These are phyloP conservation scores for Mrakia gelida DNA, from an alignment of 768 basidiomycete genomes.

Conservation along the genomic window DNA sequence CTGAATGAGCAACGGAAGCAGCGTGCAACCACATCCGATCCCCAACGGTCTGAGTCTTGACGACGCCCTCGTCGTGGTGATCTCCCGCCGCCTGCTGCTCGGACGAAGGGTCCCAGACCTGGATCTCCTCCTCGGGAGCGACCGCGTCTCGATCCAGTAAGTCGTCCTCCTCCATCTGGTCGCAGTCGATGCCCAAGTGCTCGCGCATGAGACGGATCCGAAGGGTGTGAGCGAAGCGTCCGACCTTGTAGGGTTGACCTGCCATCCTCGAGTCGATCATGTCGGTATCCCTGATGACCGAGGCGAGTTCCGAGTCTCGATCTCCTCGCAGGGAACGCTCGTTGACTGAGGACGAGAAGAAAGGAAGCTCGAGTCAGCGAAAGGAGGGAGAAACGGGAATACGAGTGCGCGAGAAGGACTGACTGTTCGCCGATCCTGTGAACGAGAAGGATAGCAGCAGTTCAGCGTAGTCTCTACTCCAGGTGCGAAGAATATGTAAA, in stretches of 20 bases:
- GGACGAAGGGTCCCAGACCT: slow-evolving; percentile 67
- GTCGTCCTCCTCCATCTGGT: slow-evolving; percentile 73
- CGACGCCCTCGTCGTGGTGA: slow-evolving; percentile 36
- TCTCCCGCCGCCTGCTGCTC: slow-evolving; percentile 53
- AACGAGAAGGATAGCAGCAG: not conserved
- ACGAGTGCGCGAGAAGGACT: slow-evolving; percentile 14
- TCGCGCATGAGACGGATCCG: slow-evolving; percentile 93
- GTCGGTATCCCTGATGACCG: slow-evolving; percentile 91
- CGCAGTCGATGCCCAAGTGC: slow-evolving; percentile 92
- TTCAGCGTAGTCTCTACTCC: not conserved
- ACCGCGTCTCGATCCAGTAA: slow-evolving; percentile 56
- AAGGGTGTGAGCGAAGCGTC: slow-evolving; percentile 91
- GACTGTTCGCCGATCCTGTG: slow-evolving; percentile 26
- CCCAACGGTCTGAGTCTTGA: slow-evolving; percentile 40
- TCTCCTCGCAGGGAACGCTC: slow-evolving; percentile 94
- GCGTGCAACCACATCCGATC: slow-evolving; percentile 41
- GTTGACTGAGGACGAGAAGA: slow-evolving; percentile 60
- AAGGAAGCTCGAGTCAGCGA: not conserved
- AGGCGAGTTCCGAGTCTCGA: slow-evolving; percentile 90
- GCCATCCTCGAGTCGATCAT: slow-evolving; percentile 97
- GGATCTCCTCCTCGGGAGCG: slow-evolving; percentile 53
- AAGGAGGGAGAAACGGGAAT: slow-evolving; percentile 27
- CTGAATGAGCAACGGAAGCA: slow-evolving; percentile 36
- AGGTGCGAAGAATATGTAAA: too few species aligned
- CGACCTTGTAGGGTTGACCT: slow-evolving; percentile 89